These are phyloP conservation scores for Ustilago trichophora DNA, from an alignment of 1,284 basidiomycete species.

Conservation along the genomic window DNA sequence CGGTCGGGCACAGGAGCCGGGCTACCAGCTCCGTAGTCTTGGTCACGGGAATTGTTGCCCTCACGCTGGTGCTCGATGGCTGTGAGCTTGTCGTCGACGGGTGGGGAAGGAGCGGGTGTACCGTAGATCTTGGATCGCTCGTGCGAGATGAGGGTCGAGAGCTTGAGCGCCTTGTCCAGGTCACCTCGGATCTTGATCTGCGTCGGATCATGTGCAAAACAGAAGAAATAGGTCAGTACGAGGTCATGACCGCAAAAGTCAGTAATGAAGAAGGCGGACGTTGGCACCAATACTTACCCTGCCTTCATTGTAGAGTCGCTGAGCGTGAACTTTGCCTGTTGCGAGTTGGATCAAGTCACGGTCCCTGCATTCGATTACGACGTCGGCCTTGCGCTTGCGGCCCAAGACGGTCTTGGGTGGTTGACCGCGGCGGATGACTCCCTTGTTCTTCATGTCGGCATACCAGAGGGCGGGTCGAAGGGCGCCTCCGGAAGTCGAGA, in stretches of 20 bases:
- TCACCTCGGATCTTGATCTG: slow-evolving; percentile 60
- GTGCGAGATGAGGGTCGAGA: slow-evolving; percentile 53
- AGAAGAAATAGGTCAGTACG: too few relatives aligned
- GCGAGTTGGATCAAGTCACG: slow-evolving; percentile 61
- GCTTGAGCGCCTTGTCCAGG: slow-evolving; percentile 53
- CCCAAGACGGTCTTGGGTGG: slow-evolving; percentile 56
- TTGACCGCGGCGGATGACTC: slow-evolving; percentile 52
- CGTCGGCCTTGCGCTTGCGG: slow-evolving; percentile 56
- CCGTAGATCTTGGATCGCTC: slow-evolving; percentile 61
- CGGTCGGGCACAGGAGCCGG: slow-evolving; percentile 50
- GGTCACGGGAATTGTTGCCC: slow-evolving; percentile 14
- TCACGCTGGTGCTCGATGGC: slow-evolving; percentile 31
- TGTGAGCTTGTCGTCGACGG: slow-evolving; percentile 11
- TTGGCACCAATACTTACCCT: slow-evolving; percentile 52
- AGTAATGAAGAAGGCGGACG: too few relatives aligned
- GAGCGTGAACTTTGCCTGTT: slow-evolving; percentile 55
- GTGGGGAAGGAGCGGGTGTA: slow-evolving; percentile 16
- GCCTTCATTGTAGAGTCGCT: slow-evolving; percentile 52
- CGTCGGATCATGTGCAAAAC: not conserved
- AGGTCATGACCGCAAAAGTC: too few relatives aligned
- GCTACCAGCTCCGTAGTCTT: slow-evolving; percentile 47
- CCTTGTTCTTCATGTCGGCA: slow-evolving; percentile 49
- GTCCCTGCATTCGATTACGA: slow-evolving; percentile 61
- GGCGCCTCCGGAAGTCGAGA: slow-evolving; percentile 51
- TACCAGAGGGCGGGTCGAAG: slow-evolving; percentile 58